Percentiles rank a stretch among this genome's conserved stretches.
These are phyloP conservation scores for Pilobolus umbonatus DNA, from an alignment of 192 early-diverging fungal genomes.

Conservation along the genomic window DNA sequence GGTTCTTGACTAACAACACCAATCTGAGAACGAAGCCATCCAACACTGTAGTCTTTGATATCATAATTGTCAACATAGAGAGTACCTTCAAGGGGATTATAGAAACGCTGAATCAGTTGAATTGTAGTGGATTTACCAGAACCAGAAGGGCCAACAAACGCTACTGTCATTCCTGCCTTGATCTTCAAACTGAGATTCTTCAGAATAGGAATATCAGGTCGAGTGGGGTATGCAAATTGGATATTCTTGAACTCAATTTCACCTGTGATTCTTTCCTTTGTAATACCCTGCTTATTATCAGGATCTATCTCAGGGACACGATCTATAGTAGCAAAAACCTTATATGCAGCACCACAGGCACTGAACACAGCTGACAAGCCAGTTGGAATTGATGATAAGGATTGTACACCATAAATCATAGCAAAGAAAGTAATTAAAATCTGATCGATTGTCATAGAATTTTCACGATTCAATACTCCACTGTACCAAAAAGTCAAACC, in stretches of 20 bases:
- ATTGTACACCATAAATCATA: conserved; percentile 70
- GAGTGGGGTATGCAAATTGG: conserved; percentile 79
- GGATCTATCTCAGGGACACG: conserved; percentile 54
- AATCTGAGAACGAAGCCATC: conserved; percentile 77
- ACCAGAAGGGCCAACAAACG: conserved; percentile 84
- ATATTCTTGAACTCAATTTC: conserved; percentile 72
- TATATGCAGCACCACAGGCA: conserved; percentile 73
- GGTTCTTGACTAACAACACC: conserved; percentile 90
- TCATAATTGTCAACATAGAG: conserved; percentile 71
- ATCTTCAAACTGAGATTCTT: conserved; percentile 64
- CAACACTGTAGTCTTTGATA: conserved; percentile 68
- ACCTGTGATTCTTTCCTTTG: conserved; percentile 51
- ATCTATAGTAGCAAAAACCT: conserved; percentile 76
- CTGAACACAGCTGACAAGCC: conserved; percentile 69
- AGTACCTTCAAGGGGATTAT: conserved; percentile 53
- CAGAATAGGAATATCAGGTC: conserved; percentile 75
- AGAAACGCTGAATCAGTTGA: conserved; percentile 82
- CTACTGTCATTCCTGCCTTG: conserved; percentile 70
- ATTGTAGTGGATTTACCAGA: conserved; percentile 87
- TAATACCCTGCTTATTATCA: conserved; percentile 47
- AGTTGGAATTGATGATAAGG: conserved; percentile 61
- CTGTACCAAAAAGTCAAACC: conserved; percentile 84
- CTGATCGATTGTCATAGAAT: conserved; percentile 35
- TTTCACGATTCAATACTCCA: conserved; percentile 43
- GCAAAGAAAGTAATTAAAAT: conserved; percentile 83